Base-by-base conservation (phyloP, 257 asterid genomes). In the Salvia splendens region DNA sequence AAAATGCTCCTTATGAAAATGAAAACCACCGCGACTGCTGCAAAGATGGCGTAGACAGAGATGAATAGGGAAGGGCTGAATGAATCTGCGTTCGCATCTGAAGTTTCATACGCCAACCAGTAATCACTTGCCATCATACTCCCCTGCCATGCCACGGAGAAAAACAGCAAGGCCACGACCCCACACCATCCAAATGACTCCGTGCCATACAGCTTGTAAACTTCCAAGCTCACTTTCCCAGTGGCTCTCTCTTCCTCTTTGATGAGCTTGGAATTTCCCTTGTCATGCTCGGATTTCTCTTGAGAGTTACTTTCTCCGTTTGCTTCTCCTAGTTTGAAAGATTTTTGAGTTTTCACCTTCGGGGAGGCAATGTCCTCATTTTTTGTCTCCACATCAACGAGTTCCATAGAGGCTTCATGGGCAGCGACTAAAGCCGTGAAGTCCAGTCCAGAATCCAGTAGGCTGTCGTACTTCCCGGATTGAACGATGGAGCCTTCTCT, bases 181-280 rank as follows among this genome's bases (percentile, higher is more conserved):
- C 99, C 97, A 70, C 69, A 70, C 99, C 99, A 94, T 11, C 97
- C 99, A 38, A 79, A 91, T 5, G 89, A 82, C 71, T 94, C 95
- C 0, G 96, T 94, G 81, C 81, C 52, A 69, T 94, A 94, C 62
- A 73, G 15, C 81, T 88, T 94, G 88, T 94, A 94, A n/a, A 91
- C 96, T 1, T 16, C 67, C 64, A 84, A 72, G 80, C 97, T 82
- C 10, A 94, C 91, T 76, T 73, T 84, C 12, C 99, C 99, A 0
- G 84, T 85, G 52, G 83, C 97, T 68, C 97, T 67, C 62, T 91
- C 97, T 73, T 94, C 99, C 12, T 94, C 99, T 74, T 87, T 91
- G 57, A 94, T 84, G 11, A 94, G 96, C 83, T 88, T 94, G 2
- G 95, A 82, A 72, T 46, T 76, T 47, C 86, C 94, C 67, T 52